A percentile compares a stretch with the other conserved stretches of the same genome.
phyloP scores from a whole-genome alignment of 768 basidiomycete genomes.

The Crucibulum laeve region DNA sequence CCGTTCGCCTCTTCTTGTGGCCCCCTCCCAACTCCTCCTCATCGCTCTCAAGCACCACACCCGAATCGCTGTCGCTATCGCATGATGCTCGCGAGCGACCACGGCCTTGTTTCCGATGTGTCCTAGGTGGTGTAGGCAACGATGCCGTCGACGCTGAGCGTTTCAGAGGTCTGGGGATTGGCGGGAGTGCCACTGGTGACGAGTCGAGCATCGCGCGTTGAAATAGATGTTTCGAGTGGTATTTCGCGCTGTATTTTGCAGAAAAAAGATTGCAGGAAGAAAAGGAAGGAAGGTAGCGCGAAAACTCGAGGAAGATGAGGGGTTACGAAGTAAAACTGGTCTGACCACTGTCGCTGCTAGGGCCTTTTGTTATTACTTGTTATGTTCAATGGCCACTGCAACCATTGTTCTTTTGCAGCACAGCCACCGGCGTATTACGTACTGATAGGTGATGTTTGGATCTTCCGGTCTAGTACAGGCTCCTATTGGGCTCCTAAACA shows the following conservation, averaged over 20 bases:
- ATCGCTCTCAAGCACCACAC: slow-evolving; percentile 27
- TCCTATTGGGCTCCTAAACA: too few species aligned
- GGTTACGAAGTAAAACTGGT: neutral
- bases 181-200: slow-evolving; percentile 26
- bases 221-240: neutral
- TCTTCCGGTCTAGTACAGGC: too few species aligned
- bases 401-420: too few species aligned
- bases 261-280: neutral
- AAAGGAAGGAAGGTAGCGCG: neutral
- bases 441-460: too few species aligned
- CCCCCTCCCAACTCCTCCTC: slow-evolving; percentile 24
- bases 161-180: slow-evolving; percentile 40
- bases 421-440: too few species aligned
- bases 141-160: slow-evolving; percentile 62
- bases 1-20: slow-evolving; percentile 35
- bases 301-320: neutral
- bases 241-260: neutral
- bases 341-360: too few species aligned
- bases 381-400: too few species aligned
- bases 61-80: slow-evolving; percentile 41
- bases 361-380: too few species aligned
- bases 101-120: slow-evolving; percentile 44
- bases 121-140: slow-evolving; percentile 64
- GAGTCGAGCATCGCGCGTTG: slow-evolving; percentile 22
- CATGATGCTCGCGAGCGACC: slow-evolving; percentile 36